Evolutionary conservation across 2,329 filamentous ascomycete species (phyloP).

Genomic region (Parastagonospora nodorum): DNA sequence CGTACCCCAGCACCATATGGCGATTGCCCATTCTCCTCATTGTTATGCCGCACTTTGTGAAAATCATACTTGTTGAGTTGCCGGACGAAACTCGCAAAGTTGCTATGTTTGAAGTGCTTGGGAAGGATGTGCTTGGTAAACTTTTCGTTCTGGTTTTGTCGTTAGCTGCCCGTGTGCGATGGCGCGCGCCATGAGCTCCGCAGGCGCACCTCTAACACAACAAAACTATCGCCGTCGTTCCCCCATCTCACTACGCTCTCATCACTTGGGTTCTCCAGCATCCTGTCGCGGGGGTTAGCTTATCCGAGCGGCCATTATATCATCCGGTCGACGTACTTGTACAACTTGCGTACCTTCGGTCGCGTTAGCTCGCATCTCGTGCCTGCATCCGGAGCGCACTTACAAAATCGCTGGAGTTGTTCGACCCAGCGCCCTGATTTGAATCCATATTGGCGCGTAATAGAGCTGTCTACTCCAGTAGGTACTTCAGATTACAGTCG

Average conservation of each 20-base stretch:
- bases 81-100: constrained; percentile 95
- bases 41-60: constrained; percentile 93
- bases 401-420: constrained; percentile 96
- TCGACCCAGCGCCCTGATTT: constrained; percentile 55
- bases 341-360: constrained; percentile 88
- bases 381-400: constrained; percentile 49
- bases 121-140: constrained; percentile 97
- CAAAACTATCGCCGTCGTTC: constrained; percentile 92
- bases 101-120: constrained; percentile 99
- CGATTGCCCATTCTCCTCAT: constrained; percentile 81
- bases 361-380: constrained; percentile 21
- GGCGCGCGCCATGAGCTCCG: neutral
- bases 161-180: constrained; percentile 17
- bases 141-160: constrained; percentile 77
- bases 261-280: constrained; percentile 95
- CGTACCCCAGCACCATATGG: constrained; percentile 78
- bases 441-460: constrained; percentile 36
- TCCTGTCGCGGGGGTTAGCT: constrained; percentile 61
- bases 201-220: constrained; percentile 82
- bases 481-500: neutral
- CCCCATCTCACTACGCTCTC: constrained; percentile 94
- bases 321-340: constrained; percentile 71
- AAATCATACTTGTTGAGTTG: constrained; percentile 98
- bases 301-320: neutral
- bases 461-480: neutral